Evolutionary conservation across 257 asterid species (phyloP).

Genomic region (Misopates orontium): DNA sequence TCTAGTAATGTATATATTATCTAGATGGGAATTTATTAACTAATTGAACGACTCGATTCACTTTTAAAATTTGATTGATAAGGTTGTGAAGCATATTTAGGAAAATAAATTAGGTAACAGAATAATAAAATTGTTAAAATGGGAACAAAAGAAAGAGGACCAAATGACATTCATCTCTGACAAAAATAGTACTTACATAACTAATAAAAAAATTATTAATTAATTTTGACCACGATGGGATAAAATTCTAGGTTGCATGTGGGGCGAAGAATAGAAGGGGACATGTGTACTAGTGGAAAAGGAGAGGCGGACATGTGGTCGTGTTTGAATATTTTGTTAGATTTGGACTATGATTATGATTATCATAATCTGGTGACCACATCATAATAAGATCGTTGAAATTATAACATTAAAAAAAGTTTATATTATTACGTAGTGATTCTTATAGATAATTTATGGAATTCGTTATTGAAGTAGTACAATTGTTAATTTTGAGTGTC

Average conservation of each 20-base stretch:
- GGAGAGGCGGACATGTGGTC: slow-evolving; percentile 33
- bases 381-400: not conserved
- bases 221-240: not conserved
- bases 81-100: no score
- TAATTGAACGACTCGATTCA: no score
- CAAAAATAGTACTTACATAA: not conserved
- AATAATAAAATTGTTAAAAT: no score
- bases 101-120: no score
- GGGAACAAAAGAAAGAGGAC: no score
- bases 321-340: slow-evolving; percentile 19
- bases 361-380: slow-evolving; percentile 7
- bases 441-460: no score
- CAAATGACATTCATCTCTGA: not conserved
- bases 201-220: not conserved
- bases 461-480: not conserved
- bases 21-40: no score
- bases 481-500: not conserved
- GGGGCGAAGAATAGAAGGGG: slow-evolving; percentile 28
- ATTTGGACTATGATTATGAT: slow-evolving; percentile 1
- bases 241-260: slow-evolving; percentile 30
- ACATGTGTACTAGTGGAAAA: slow-evolving; percentile 36
- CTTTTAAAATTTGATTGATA: no score
- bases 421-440: no score
- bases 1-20: no score
- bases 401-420: not conserved